phyloP scores from a whole-genome alignment of 2,329 filamentous ascomycete species.

The Cytospora chrysosperma region DNA sequence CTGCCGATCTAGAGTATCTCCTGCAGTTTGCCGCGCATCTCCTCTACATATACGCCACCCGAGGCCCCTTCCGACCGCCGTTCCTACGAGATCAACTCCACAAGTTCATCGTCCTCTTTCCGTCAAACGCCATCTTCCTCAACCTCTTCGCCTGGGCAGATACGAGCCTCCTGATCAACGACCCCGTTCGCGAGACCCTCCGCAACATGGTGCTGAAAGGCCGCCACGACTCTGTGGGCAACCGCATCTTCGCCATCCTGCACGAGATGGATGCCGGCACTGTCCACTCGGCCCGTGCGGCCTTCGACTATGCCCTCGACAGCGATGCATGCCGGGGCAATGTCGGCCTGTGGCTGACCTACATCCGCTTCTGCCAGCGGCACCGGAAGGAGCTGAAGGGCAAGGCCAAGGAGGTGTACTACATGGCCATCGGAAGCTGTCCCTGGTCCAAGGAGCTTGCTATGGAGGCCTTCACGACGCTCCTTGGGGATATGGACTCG shows the following conservation, averaged over 20 bases:
- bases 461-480: constrained; percentile 51
- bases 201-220: constrained; percentile 48
- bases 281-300: constrained; percentile 47
- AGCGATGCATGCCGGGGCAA: constrained; percentile 41
- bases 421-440: constrained; percentile 46
- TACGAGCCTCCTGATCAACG: constrained; percentile 68
- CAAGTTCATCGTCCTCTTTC: constrained; percentile 63
- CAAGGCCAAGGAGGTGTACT: constrained; percentile 49
- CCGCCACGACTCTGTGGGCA: constrained; percentile 42
- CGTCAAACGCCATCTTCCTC: constrained; percentile 74
- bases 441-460: constrained; percentile 50
- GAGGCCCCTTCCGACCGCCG: constrained; percentile 64
- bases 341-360: constrained; percentile 48
- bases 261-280: constrained; percentile 51
- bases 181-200: constrained; percentile 70
- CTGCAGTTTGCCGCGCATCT: constrained; percentile 68
- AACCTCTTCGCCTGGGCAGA: constrained; percentile 73
- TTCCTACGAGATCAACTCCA: constrained; percentile 62
- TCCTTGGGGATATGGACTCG: constrained; percentile 45
- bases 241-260: constrained; percentile 50
- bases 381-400: constrained; percentile 38
- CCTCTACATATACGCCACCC: constrained; percentile 60
- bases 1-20: constrained; percentile 57
- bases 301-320: constrained; percentile 52
- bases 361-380: constrained; percentile 47